phyloP scores from a whole-genome alignment of 139 green algal species.

The Chlamydomonas schloesseri region DNA sequence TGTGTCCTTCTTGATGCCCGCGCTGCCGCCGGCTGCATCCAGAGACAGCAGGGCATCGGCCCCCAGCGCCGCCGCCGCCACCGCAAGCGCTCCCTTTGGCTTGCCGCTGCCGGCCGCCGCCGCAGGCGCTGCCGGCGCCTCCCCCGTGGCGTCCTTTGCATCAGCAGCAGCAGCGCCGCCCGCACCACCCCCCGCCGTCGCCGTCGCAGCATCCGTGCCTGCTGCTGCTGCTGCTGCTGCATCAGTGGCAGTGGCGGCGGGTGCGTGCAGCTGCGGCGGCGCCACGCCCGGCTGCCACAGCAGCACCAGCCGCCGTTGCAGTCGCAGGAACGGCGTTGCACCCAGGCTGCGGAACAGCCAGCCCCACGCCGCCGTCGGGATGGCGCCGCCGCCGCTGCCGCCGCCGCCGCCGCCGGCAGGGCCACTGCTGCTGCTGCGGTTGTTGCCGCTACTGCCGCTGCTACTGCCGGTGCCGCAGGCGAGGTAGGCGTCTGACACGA shows the following conservation, averaged over 20 bases:
- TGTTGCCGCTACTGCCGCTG: too few species aligned
- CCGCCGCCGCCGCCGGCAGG: too few species aligned
- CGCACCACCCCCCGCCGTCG: too few species aligned
- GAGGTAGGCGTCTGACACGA: not conserved
- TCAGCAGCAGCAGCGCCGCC: too few species aligned
- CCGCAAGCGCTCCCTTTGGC: not conserved
- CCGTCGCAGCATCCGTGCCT: not conserved
- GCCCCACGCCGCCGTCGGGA: not conserved
- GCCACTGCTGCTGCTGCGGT: too few species aligned
- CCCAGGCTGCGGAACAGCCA: slow-evolving; percentile 1
- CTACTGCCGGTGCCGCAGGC: not conserved
- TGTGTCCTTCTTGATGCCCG: too few species aligned
- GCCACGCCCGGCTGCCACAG: not conserved
- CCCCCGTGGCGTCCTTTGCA: too few species aligned
- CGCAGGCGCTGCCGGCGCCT: too few species aligned
- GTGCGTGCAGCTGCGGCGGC: not conserved
- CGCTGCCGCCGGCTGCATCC: too few species aligned
- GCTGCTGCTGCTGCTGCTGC: not conserved
- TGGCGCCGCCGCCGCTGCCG: too few species aligned
- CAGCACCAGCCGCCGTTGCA: not conserved
- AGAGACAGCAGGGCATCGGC: too few species aligned
- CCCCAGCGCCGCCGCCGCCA: not conserved
- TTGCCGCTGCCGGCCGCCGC: not conserved
- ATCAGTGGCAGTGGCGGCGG: too few species aligned
- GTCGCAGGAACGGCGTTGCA: slow-evolving; percentile 8